Conservation (phyloP, 345 rosid species). For the Turritis glabra region DNA sequence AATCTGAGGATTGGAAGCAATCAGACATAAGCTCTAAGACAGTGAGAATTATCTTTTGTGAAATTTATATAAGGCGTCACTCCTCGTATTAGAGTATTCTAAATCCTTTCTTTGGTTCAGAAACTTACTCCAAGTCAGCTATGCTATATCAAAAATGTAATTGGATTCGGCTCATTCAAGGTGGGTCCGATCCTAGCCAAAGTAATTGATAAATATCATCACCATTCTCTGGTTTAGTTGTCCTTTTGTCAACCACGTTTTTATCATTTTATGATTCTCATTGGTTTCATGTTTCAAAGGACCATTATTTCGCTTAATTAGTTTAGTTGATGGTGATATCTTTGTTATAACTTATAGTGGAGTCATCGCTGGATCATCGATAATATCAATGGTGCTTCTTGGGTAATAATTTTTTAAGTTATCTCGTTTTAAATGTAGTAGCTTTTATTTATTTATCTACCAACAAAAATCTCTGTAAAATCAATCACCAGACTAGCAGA, state of each 20-base stretch:
- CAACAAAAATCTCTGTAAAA: background rate
- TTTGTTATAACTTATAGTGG: constrained; percentile 11
- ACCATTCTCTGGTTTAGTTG: background rate
- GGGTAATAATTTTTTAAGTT: background rate
- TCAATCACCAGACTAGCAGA: background rate
- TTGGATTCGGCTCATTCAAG: background rate
- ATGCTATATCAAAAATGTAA: background rate
- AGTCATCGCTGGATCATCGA: constrained; percentile 25
- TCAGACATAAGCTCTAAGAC: too few species aligned
- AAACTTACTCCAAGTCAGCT: background rate
- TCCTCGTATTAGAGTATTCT: background rate
- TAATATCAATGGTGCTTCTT: constrained; percentile 14
- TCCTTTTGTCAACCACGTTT: constrained; percentile 31
- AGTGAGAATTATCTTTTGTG: too few species aligned
- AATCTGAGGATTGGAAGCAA: too few species aligned
- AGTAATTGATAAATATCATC: background rate
- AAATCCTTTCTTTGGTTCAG: background rate
- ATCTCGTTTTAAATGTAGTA: background rate
- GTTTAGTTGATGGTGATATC: background rate
- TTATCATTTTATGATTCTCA: constrained; percentile 6
- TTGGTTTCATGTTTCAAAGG: background rate
- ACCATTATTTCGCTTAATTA: constrained; percentile 5
- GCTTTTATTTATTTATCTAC: too few species aligned
- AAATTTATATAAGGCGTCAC: too few species aligned
- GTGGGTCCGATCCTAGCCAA: constrained; percentile 19